Evolutionary conservation across 768 basidiomycete genomes (phyloP).

Genomic region (Cystobasidiopsis lactophilus): DNA sequence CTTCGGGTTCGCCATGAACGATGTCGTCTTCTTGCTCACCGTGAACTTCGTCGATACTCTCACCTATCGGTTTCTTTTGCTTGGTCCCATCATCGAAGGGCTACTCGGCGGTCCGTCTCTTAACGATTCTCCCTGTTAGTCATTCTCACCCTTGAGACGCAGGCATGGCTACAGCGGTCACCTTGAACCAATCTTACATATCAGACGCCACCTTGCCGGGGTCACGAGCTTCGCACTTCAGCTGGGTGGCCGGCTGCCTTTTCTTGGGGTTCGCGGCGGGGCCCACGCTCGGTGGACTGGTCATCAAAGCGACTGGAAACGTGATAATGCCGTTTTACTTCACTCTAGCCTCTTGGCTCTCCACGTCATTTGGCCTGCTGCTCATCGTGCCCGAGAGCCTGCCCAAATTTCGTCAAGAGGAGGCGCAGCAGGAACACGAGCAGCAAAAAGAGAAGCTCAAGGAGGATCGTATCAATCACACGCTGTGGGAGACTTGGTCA

Average conservation of each 20-base stretch:
- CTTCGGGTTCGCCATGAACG: slow-evolving; percentile 22
- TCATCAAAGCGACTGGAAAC: slow-evolving; percentile 19
- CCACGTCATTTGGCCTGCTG: slow-evolving; percentile 19
- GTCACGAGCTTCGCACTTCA: slow-evolving; percentile 5
- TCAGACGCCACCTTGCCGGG: background rate
- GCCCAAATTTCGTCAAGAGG: slow-evolving; percentile 17
- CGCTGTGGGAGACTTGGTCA: background rate
- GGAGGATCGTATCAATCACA: background rate
- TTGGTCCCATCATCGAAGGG: slow-evolving; percentile 26
- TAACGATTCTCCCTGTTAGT: no score
- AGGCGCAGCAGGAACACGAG: slow-evolving; percentile 13
- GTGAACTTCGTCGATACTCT: slow-evolving; percentile 12
- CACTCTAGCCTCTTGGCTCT: slow-evolving; percentile 18
- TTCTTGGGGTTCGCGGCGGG: slow-evolving; percentile 11
- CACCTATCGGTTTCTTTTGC: slow-evolving; percentile 22
- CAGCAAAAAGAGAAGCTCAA: slow-evolving; percentile 13
- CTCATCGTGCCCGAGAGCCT: slow-evolving; percentile 28
- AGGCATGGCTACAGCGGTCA: background rate
- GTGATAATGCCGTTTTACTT: slow-evolving; percentile 25
- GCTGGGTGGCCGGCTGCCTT: slow-evolving; percentile 22
- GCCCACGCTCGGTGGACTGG: slow-evolving; percentile 8
- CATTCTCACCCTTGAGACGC: no score
- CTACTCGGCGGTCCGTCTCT: slow-evolving; percentile 25
- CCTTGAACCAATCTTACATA: background rate
- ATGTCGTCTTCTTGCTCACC: slow-evolving; percentile 13